These are phyloP conservation scores for Lithohypha guttulata DNA, from an alignment of 2,329 filamentous ascomycete genomes.

Conservation along the genomic window DNA sequence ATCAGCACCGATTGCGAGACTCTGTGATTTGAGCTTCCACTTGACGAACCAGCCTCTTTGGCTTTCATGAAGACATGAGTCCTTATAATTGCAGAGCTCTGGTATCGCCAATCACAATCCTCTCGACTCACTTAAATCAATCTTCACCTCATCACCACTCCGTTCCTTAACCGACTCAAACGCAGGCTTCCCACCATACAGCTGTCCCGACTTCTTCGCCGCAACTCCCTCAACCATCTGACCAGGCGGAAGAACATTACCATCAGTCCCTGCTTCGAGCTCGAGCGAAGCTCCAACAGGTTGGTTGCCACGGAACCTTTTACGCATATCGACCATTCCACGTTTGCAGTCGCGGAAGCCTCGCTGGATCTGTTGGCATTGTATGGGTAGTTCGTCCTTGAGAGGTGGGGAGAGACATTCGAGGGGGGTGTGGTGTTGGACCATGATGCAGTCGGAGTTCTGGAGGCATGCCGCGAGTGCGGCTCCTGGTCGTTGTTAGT, in stretches of 20 bases:
- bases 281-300: constrained; percentile 62
- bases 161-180: constrained; percentile 57
- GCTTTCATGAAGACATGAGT: too few relatives aligned
- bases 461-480: constrained; percentile 92
- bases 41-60: too few relatives aligned
- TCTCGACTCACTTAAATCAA: constrained; percentile 39
- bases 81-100: too few relatives aligned
- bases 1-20: too few relatives aligned
- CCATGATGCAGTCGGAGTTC: constrained; percentile 91
- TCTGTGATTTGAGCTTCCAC: too few relatives aligned
- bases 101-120: constrained; percentile 32
- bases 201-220: constrained; percentile 41
- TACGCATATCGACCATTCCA: constrained; percentile 96
- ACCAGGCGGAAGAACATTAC: constrained; percentile 6
- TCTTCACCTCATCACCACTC: constrained; percentile 24
- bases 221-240: constrained; percentile 20
- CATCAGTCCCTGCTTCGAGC: constrained; percentile 36
- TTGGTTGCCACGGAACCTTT: constrained; percentile 89
- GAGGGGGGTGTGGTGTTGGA: constrained; percentile 72
- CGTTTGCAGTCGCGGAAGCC: constrained; percentile 92
- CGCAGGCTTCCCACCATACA: constrained; percentile 69
- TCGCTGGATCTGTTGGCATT: constrained; percentile 87
- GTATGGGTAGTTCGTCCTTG: constrained; percentile 66
- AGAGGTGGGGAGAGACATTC: constrained; percentile 83
- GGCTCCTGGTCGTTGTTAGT: constrained; percentile 49